Evolutionary conservation across 1,139 yeast genomes (phyloP), one percentile per base, ranked within the genome.

Genomic region (Pichia sp.): DNA sequence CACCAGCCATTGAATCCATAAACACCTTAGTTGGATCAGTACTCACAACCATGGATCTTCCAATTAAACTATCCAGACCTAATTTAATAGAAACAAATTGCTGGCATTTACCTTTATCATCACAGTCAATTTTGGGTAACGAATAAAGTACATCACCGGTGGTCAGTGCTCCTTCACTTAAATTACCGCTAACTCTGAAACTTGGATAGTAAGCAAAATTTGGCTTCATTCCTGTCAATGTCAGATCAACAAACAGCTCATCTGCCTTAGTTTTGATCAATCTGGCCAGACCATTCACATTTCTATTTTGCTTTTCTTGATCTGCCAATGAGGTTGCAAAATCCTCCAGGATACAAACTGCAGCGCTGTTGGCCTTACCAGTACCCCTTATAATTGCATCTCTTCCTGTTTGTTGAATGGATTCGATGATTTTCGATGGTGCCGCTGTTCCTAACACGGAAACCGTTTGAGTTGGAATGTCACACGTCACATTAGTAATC

Each of bases 301-400:
- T 86, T 44, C 75, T 79, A 79, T 43, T 58, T 7, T 31, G 7
- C n/a, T n/a, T 11, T 7, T 37, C 29, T 4, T 40, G 11, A 23
- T 28, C 35, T 6, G 41, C 37, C n/a, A 36, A 9, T 11, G 66
- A 64, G 1, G 52, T 61, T 47, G 71, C 77, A 56, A 82, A 84
- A 23, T 85, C 74, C 60, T 92, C 97, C 47, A 90, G 65, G 41
- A 90, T 90, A 52, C 95, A 81, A 32, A 90, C 97, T 0, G 95
- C 97, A 0, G 97, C 95, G 29, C 90, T 77, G 60, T 90, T 82
- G 27, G 95, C 82, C 45, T 71, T 71, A 2, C 97, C 97, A 0
- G 96, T 79, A 5, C 98, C 98, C 50, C 97, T 72, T 34, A 90
- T 82, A 52, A 90, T 85, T 8, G 95, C 95, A 59, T 90, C 97